These are phyloP conservation scores for Candida sojae DNA, from an alignment of 1,139 yeast species.

Conservation along the genomic window DNA sequence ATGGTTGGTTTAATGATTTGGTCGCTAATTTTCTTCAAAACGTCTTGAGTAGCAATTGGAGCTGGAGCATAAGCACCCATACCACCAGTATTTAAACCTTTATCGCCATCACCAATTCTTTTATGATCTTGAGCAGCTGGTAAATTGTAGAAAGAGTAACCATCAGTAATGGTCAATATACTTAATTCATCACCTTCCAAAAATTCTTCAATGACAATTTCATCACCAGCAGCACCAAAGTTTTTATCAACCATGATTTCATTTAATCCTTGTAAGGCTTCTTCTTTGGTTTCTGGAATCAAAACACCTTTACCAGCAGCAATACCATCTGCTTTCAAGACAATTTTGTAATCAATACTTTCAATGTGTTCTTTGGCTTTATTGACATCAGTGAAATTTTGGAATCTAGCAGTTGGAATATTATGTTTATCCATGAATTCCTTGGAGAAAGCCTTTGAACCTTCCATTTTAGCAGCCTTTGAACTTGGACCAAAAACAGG, in stretches of 20 bases:
- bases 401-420: constrained; percentile 92
- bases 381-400: constrained; percentile 75
- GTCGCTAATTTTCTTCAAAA: constrained; percentile 68
- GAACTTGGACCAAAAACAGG: constrained; percentile 96
- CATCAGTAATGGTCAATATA: constrained; percentile 90
- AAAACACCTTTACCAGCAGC: constrained; percentile 99
- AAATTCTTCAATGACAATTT: constrained; percentile 94
- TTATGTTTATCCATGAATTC: constrained; percentile 88
- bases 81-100: constrained; percentile 97
- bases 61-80: constrained; percentile 99
- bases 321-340: constrained; percentile 95
- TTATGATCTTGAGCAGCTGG: constrained; percentile 99
- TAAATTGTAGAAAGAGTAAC: constrained; percentile 84
- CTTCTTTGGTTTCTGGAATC: constrained; percentile 82
- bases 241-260: constrained; percentile 89
- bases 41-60: constrained; percentile 77
- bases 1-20: constrained; percentile 86
- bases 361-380: constrained; percentile 73
- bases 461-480: constrained; percentile 93
- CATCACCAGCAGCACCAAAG: constrained; percentile 94
- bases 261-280: constrained; percentile 81
- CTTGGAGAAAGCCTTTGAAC: constrained; percentile 93
- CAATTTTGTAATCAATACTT: constrained; percentile 72
- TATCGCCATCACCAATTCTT: constrained; percentile 90
- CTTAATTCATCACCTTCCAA: constrained; percentile 97